A percentile compares a stretch with the other conserved stretches of the same genome.
Conservation (phyloP, 306 rosid species). For the Prunus dulcis region DNA sequence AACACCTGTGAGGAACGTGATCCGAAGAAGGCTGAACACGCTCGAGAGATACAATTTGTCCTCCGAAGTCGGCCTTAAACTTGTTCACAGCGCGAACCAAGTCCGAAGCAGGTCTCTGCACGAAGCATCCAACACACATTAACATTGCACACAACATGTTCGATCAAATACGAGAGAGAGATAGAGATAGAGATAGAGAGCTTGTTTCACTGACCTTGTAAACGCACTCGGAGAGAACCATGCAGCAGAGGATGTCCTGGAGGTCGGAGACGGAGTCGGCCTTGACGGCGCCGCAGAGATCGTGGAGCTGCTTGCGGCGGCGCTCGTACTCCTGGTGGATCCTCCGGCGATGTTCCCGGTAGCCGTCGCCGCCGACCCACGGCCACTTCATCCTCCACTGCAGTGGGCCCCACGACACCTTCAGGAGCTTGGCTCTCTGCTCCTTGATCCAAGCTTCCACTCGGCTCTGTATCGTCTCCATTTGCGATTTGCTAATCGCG, state of each 20-base stretch:
- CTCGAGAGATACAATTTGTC: constrained; percentile 81
- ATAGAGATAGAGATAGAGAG: not conserved
- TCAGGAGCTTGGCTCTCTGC: constrained; percentile 57
- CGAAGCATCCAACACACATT: not conserved
- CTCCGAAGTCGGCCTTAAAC: constrained; percentile 92
- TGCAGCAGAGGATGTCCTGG: constrained; percentile 90
- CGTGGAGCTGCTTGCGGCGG: constrained; percentile 58
- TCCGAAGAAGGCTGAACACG: constrained; percentile 98
- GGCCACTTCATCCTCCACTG: constrained; percentile 97
- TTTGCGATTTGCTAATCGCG: not conserved
- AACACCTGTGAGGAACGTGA: constrained; percentile 92
- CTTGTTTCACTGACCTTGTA: constrained; percentile 57
- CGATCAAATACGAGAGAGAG: not conserved
- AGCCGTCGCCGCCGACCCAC: constrained; percentile 34
- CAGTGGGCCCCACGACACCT: constrained; percentile 85
- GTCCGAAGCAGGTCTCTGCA: constrained; percentile 75
- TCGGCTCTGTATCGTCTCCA: constrained; percentile 86
- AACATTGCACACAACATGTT: not conserved
- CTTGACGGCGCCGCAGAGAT: constrained; percentile 66
- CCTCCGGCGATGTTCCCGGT: constrained; percentile 62
- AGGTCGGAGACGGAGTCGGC: constrained; percentile 75
- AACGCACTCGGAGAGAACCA: constrained; percentile 94
- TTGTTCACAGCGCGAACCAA: constrained; percentile 89
- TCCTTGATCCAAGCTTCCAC: constrained; percentile 90
- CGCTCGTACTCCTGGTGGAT: constrained; percentile 76